Evolutionary conservation across 768 basidiomycete species (phyloP).

Genomic region (Imleria badia): DNA sequence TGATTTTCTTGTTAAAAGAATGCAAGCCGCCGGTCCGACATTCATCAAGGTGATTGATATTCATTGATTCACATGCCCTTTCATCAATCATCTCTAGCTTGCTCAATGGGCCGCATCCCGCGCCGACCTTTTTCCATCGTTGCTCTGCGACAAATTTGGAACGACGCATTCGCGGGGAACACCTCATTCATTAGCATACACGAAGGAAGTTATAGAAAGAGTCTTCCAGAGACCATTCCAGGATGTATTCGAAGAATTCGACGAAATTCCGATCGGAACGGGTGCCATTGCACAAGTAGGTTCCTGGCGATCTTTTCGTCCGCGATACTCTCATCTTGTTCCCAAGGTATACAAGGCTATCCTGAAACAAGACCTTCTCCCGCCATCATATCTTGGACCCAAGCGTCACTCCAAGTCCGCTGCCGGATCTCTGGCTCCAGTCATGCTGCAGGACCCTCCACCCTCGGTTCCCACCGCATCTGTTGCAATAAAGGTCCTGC

Average conservation of each 20-base stretch:
- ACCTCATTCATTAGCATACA: slow-evolving; percentile 78
- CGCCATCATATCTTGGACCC: slow-evolving; percentile 79
- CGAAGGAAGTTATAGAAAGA: slow-evolving; percentile 73
- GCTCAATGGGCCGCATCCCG: slow-evolving; percentile 99
- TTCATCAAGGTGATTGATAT: slow-evolving; percentile 79
- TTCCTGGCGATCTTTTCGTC: slow-evolving; percentile 19
- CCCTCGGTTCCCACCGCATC: slow-evolving; percentile 78
- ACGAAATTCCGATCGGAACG: slow-evolving; percentile 85
- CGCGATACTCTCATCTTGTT: not conserved
- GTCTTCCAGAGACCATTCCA: slow-evolving; percentile 84
- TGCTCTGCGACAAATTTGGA: slow-evolving; percentile 82
- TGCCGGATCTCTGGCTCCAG: slow-evolving; percentile 53
- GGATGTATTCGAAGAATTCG: slow-evolving; percentile 90
- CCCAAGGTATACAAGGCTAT: slow-evolving; percentile 83
- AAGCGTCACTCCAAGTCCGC: slow-evolving; percentile 53
- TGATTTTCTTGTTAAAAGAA: slow-evolving; percentile 77
- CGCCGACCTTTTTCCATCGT: slow-evolving; percentile 86
- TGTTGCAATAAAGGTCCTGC: slow-evolving; percentile 95
- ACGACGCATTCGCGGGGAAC: slow-evolving; percentile 85
- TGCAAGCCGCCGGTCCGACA: slow-evolving; percentile 95
- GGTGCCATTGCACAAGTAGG: slow-evolving; percentile 91
- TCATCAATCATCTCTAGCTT: slow-evolving; percentile 48
- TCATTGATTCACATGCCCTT: slow-evolving; percentile 5
- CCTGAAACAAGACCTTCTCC: slow-evolving; percentile 80
- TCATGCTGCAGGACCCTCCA: slow-evolving; percentile 50